phyloP scores from a whole-genome alignment of 1,139 yeast genomes.

The Candida sp. region DNA sequence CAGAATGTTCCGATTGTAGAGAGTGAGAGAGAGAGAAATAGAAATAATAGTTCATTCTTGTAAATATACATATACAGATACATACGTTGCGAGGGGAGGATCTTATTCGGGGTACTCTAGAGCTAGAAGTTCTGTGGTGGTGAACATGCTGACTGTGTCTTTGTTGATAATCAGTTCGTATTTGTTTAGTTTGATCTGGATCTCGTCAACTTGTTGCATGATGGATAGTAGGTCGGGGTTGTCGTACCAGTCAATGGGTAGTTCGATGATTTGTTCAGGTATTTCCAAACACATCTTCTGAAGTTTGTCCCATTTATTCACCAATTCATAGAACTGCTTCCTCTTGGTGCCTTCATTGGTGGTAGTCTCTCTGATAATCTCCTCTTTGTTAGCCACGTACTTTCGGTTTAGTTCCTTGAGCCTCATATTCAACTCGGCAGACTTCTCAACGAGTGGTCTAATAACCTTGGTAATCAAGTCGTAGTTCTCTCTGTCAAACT shows the following conservation, averaged over 20 bases:
- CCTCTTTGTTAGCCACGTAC: constrained; percentile 13
- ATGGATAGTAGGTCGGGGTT: constrained; percentile 29
- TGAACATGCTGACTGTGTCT: constrained; percentile 12
- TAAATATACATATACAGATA: background rate
- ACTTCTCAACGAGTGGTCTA: constrained; percentile 17
- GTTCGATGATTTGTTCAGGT: constrained; percentile 32
- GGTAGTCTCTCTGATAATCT: constrained; percentile 6
- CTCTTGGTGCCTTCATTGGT: constrained; percentile 5
- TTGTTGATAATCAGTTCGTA: constrained; percentile 24
- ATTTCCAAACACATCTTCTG: constrained; percentile 32
- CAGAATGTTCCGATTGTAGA: constrained; percentile 50
- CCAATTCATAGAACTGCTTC: constrained; percentile 17
- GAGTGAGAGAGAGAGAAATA: background rate
- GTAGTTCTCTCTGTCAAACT: constrained; percentile 1
- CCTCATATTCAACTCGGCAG: constrained; percentile 18
- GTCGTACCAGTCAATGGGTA: constrained; percentile 42
- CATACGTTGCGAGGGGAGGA: no score
- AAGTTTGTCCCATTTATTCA: constrained; percentile 27
- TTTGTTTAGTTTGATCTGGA: constrained; percentile 23
- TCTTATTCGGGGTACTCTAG: constrained; percentile 13
- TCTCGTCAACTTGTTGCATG: constrained; percentile 30
- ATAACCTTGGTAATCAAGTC: constrained; percentile 12
- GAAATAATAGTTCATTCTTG: constrained; percentile 1
- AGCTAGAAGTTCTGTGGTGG: constrained; percentile 12
- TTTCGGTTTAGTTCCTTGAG: constrained; percentile 16